Evolutionary conservation across 108 stramenopile species (phyloP), one percentile per base, ranked within the genome.

Genomic region (Epipyxis sp.): DNA sequence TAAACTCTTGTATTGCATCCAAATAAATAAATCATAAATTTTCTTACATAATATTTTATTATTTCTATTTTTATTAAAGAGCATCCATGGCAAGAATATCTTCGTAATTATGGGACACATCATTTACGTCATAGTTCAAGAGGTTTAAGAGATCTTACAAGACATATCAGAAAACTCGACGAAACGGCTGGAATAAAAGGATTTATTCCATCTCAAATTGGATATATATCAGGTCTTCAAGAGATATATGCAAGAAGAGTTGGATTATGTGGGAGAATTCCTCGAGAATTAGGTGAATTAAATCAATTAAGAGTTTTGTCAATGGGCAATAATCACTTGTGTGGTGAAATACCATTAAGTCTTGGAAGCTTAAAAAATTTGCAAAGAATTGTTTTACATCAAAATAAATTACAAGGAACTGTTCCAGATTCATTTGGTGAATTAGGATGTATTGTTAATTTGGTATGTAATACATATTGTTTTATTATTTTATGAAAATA

Each of bases 161-260:
- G 34, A 3, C 46, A 57, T 13, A 25, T 74, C 25, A 37, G 71
- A 3, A 74, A 74, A 39, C 25, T 74, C 27, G 71, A 74, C 42
- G 71, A 74, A 39, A 74, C 71, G 27, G 50, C 46, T 13, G 34
- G 34, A 27, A 74, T 74, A 10, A 6, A 39, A 42, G 32, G 32
- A 34, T 13, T 6, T 25, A 13, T 74, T 3, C 71, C 71, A 34
- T 42, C 37, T 74, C 71, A 74, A 39, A 39, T 74, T 3, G 71
- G 71, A 57, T 74, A 74, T 32, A 20, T 74, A 10, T 29, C 27
- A 6, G 50, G 50, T 34, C 29, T 74, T 42, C 71, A 74, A 57
- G 71, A 74, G 71, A 74, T 74, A 13, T 74, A 74, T 57, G 71
- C 71, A 6, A 37, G 71, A 30, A 27, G 71, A 74, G 71, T 74